Evolutionary conservation across 495 filamentous ascomycete species (phyloP), one percentile per base, ranked within the genome.

Genomic region (Xylaria sp.): DNA sequence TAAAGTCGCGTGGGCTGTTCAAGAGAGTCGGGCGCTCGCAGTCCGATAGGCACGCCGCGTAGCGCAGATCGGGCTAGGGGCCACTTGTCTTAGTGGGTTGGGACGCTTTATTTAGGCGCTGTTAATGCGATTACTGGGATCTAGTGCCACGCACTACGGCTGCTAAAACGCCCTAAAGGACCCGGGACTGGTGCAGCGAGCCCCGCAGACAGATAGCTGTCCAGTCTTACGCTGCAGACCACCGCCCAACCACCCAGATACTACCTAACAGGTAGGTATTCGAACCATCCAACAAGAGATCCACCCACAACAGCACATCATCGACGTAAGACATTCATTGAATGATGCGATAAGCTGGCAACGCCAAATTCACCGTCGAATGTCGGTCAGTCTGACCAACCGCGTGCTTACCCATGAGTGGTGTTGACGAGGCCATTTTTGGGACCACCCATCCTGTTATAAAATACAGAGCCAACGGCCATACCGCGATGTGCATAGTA

Each of bases 301-400:
- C 59, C 59, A 62, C 59, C 43, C 37, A 43, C 59, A 41, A 62
- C 59, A 12, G 33, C n/a, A n/a, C n/a, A 43, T 33, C 59, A 62
- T 53, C 31, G 66, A 68, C 53, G 66, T 44, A 68, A 68, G 52
- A 48, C 55, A 35, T 7, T 46, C n/a, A 40, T 61, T 59, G 55
- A 12, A 68, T 68, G 66, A 68, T 68, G 66, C 66, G 52, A 68
- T 68, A 40, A 68, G 53, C 52, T 48, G 55, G 35, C 66, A 68
- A 53, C 46, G 46, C 53, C 52, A 33, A 33, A 37, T 11, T n/a
- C 50, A 35, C 46, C 19, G 31, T 44, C 43, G 48, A 67, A 67
- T 53, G 63, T 67, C 63, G 63, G 46, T 52, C 63, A 66, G 31
- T 40, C 31, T 66, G 19, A 35, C 12, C 35, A 8, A 43, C 37